Conservation (phyloP, 345 rosid genomes). For the Pistacia atlantica region DNA sequence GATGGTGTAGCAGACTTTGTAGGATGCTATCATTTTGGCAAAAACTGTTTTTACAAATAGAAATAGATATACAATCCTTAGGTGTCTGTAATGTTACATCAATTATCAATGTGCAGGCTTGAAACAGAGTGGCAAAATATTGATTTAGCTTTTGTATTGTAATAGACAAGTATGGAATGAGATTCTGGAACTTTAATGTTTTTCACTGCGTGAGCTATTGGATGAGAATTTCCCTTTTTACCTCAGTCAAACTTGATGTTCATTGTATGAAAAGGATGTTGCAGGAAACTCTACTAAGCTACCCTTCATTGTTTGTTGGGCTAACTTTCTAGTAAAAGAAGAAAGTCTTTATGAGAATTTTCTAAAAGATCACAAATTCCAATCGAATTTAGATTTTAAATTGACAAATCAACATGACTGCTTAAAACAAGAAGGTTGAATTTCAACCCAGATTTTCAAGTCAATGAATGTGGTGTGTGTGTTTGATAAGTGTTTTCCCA, state of each 20-base stretch:
- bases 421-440: background rate
- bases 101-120: background rate
- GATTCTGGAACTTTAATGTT: too few species aligned
- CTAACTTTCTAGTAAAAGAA: too few species aligned
- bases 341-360: too few species aligned
- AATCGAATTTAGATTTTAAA: background rate
- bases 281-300: too few species aligned
- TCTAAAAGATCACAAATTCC: background rate
- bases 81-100: background rate
- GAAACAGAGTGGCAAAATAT: background rate
- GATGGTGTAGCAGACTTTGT: background rate
- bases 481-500: too few species aligned
- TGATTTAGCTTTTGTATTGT: background rate
- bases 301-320: too few species aligned
- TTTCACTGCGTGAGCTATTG: too few species aligned
- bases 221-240: too few species aligned
- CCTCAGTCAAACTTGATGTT: too few species aligned
- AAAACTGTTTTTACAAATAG: background rate
- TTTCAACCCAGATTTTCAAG: background rate
- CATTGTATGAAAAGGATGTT: too few species aligned
- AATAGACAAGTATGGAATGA: too few species aligned
- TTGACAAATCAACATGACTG: background rate
- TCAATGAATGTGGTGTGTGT: background rate
- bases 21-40: background rate
- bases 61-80: background rate